A percentile compares a stretch with the other conserved stretches of the same genome.
These are phyloP conservation scores for Ogataea pini DNA, from an alignment of 805 yeast species.

Conservation along the genomic window DNA sequence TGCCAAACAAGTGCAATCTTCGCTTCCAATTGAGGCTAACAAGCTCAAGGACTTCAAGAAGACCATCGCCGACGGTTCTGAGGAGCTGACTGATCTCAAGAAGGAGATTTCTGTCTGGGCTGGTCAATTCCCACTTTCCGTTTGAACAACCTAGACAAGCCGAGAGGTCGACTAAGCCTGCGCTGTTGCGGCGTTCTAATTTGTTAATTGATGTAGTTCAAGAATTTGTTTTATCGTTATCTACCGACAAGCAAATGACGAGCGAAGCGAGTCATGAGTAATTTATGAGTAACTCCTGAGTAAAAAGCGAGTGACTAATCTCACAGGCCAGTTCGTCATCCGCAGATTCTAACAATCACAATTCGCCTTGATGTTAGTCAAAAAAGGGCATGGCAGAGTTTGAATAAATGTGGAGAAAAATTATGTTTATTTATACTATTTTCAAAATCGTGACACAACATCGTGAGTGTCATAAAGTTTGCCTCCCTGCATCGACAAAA, in stretches of 20 bases:
- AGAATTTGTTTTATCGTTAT: background rate
- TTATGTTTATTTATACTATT: background rate
- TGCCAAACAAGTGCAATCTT: slow-evolving; percentile 73
- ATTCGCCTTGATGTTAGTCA: too few species aligned
- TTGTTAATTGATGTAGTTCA: slow-evolving; percentile 1
- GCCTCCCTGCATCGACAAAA: too few species aligned
- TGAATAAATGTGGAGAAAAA: too few species aligned
- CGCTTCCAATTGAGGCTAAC: slow-evolving; percentile 89
- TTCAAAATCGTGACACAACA: background rate
- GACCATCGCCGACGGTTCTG: slow-evolving; percentile 69
- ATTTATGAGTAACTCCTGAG: too few species aligned
- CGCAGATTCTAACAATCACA: too few species aligned
- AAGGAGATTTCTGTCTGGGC: slow-evolving; percentile 89
- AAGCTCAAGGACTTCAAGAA: slow-evolving; percentile 95
- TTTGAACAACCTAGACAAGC: slow-evolving; percentile 33
- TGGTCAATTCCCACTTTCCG: slow-evolving; percentile 74
- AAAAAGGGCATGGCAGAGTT: too few species aligned
- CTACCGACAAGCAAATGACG: too few species aligned
- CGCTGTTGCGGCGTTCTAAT: background rate
- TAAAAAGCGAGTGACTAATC: too few species aligned
- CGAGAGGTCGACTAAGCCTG: background rate
- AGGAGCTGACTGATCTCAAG: slow-evolving; percentile 66
- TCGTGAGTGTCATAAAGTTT: background rate
- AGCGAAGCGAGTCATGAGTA: too few species aligned
- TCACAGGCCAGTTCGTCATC: too few species aligned